Conservation (phyloP, 2,329 filamentous ascomycete species). For the Xylariaceae sp. region DNA sequence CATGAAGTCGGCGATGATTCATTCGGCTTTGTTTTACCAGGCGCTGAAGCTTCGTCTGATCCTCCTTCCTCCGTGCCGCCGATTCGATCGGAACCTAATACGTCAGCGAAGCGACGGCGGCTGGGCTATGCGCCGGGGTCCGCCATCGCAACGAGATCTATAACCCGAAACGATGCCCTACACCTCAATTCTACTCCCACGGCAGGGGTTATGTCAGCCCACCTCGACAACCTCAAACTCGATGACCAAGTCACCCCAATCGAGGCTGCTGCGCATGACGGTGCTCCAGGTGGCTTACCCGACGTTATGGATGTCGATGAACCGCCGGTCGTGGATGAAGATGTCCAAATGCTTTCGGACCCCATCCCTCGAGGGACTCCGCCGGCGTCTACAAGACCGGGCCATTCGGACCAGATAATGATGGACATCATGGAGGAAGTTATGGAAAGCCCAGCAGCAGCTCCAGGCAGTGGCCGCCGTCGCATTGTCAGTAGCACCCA, state of each 20-base stretch:
- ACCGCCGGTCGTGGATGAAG: constrained; percentile 10
- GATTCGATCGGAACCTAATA: constrained; percentile 40
- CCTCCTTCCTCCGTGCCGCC: constrained; percentile 21
- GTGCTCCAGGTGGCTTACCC: constrained; percentile 1
- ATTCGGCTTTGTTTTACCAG: constrained; percentile 49
- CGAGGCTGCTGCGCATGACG: constrained; percentile 15
- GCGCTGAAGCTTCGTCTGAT: constrained; percentile 22
- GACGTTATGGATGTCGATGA: background rate
- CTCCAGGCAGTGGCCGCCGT: constrained; percentile 50
- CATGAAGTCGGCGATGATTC: constrained; percentile 56
- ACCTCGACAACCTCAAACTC: constrained; percentile 7
- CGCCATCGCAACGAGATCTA: constrained; percentile 15
- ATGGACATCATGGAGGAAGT: constrained; percentile 37
- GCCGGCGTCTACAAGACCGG: constrained; percentile 19
- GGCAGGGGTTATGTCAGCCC: constrained; percentile 9
- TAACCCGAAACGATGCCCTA: constrained; percentile 2
- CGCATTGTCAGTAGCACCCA: constrained; percentile 30
- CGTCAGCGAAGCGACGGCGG: constrained; percentile 43
- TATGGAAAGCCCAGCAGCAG: constrained; percentile 48
- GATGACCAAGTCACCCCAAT: constrained; percentile 18
- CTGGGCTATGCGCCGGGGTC: constrained; percentile 24
- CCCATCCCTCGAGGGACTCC: constrained; percentile 16
- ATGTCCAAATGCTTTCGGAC: constrained; percentile 15
- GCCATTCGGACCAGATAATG: constrained; percentile 13
- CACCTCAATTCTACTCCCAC: constrained; percentile 9